Base-by-base conservation (phyloP, 2,329 filamentous ascomycete species). In the Cercospora sp. region DNA sequence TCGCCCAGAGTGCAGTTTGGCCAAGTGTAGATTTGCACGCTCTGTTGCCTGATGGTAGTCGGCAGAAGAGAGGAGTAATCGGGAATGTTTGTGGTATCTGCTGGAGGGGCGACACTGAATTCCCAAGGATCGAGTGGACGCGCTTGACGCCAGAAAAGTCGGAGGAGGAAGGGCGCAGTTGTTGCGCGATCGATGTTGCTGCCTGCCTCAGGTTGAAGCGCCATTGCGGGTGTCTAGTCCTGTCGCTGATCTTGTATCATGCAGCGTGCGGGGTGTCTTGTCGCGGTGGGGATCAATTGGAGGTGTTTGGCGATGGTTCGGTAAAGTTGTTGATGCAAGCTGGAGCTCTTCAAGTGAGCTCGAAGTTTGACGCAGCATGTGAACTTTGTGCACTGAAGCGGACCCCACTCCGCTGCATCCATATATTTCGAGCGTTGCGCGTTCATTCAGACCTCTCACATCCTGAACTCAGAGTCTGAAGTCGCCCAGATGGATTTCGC, bases 1-100 rank as follows among this genome's bases (percentile, higher is more conserved):
- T 97, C 93, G 72, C 86, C 84, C 26, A 98, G 86, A 2, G 91
- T 93, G 81, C 91, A 94, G 74, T 87, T 88, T 66, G 88, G 86
- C 91, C 93, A 96, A 66, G 93, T 94, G 83, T 97, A 94, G 74
- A 97, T 89, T 69, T 91, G 86, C 28, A 96, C 83, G 57, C 73
- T 75, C 16, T 77, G 70, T 36, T 74, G 69, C n/a, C 75, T 72
- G 45, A 78, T 72, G 28, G 62, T 63, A 26, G 77, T 91, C 87
- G 7, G 89, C 82, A 61, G 90, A 88, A 23, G 91, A 85, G 62
- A 86, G 80, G 66, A 82, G 68, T 77, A 77, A 69, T 77, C 76
- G 64, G 67, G 60, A 60, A 75, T 72, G 53, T 65, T 70, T 9
- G 72, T 72, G 3, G 75, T 72, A 53, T 77, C 73, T 77, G 65